Evolutionary conservation across 1,284 basidiomycete genomes (phyloP), one percentile per base, ranked within the genome.

Genomic region (Ganoderma leucocontextum): DNA sequence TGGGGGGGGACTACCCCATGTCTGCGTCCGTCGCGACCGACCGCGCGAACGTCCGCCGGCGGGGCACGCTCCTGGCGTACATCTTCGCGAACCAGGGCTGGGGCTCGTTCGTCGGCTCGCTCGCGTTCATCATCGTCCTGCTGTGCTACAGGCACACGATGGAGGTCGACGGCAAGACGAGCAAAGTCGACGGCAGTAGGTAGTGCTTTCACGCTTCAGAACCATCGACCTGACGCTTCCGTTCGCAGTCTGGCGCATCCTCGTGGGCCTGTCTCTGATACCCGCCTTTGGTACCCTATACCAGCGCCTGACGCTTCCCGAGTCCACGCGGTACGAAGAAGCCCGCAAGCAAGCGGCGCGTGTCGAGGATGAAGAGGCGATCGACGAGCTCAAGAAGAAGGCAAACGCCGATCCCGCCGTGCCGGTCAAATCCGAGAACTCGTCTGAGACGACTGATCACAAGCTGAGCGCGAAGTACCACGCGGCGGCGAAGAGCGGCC

Each of bases 1-100:
- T 95, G 6, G 94, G 94, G 35, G 94, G 92, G 35, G 94, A 95
- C 79, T 95, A 95, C 77, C 93, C 93, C 15, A 91, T 94, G 90
- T 89, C 86, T 8, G 90, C 91, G 2, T 86, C 87, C n/a, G 81
- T 92, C 66, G 87, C 89, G 3, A 86, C 85, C n/a, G 93, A 95
- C 75, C 86, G 91, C 25, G 83, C 92, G 1, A 87, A 87, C 70
- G 78, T 93, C 29, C 84, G 87, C 55, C 91, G 92, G 65, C 87
- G 93, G 35, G 93, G 93, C 7, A 90, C 90, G 0, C 84, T 95
- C 79, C 85, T 94, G 44, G 83, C 88, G 12, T 93, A 92, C 75
- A 91, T 93, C 74, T 94, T 94, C 76, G 84, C 90, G 0, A 91
- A 89, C 77, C 91, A 92, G 78, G 92, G 91, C 22, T 93, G 91